A percentile compares a stretch with the other conserved stretches of the same genome.
phyloP scores from a whole-genome alignment of 345 rosid genomes.

The Lepidium aucheri region DNA sequence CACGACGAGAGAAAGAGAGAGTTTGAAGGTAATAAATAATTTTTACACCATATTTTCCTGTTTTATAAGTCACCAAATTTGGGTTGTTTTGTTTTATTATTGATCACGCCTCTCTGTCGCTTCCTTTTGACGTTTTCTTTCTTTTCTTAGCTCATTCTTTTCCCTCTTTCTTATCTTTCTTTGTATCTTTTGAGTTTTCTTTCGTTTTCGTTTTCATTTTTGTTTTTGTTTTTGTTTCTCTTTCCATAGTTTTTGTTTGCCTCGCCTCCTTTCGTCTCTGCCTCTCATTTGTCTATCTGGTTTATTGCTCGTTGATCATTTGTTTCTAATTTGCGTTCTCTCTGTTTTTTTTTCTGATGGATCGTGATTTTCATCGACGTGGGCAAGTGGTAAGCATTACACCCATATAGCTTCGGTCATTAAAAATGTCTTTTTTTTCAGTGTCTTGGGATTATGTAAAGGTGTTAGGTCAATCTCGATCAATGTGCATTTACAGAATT shows the following conservation, averaged over 20 bases:
- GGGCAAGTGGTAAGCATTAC: slow-evolving; percentile 30
- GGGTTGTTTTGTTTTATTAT: slow-evolving; percentile 26
- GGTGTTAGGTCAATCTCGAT: background rate
- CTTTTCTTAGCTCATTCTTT: slow-evolving; percentile 16
- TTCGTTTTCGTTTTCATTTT: background rate
- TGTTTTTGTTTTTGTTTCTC: background rate
- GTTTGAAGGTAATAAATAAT: slow-evolving; percentile 15
- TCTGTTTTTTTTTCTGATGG: slow-evolving; percentile 31
- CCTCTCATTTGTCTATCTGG: slow-evolving; percentile 21
- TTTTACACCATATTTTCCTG: background rate
- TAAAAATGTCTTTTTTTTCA: background rate
- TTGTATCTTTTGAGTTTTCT: background rate
- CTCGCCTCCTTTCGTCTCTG: slow-evolving; percentile 15
- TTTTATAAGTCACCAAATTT: background rate
- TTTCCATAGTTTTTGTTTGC: background rate
- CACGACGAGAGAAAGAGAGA: slow-evolving; percentile 4
- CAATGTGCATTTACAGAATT: background rate
- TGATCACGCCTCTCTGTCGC: slow-evolving; percentile 31
- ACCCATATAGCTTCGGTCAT: background rate
- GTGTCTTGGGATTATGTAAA: background rate
- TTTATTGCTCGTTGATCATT: slow-evolving; percentile 10
- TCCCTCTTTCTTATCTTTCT: background rate
- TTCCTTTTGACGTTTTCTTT: slow-evolving; percentile 19
- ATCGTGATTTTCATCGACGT: slow-evolving; percentile 27
- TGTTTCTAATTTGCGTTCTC: background rate